Conservation (phyloP, 495 filamentous ascomycete species). For the Hapsidospora chrysogenum region DNA sequence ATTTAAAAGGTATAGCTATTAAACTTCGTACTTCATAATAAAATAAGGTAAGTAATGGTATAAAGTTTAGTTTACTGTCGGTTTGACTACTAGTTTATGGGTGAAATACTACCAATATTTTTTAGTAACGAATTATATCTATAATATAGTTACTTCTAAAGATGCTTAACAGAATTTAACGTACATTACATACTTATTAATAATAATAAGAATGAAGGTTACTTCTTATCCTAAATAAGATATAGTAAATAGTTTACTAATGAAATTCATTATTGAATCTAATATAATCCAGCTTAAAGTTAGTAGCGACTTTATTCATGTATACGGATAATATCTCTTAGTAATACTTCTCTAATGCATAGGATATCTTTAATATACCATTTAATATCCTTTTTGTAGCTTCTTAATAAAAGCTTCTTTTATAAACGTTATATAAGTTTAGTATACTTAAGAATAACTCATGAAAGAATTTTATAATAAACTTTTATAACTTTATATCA, state of each 20-base stretch:
- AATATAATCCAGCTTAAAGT: too few species aligned
- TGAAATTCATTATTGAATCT: not conserved
- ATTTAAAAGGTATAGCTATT: not conserved
- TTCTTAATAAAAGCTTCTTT: not conserved
- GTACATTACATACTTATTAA: not conserved
- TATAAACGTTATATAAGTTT: not conserved
- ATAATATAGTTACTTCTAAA: not conserved
- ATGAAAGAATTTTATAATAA: not conserved
- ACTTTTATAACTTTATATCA: not conserved
- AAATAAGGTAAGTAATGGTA: not conserved
- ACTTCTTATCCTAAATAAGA: too few species aligned
- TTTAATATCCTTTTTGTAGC: slow-evolving; percentile 1
- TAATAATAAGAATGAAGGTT: too few species aligned
- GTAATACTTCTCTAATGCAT: not conserved
- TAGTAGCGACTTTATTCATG: too few species aligned
- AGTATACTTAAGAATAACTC: not conserved
- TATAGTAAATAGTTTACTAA: not conserved
- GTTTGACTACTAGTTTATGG: not conserved
- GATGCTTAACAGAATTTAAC: not conserved
- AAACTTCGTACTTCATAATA: too few species aligned
- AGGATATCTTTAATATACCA: not conserved
- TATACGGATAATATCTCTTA: not conserved
- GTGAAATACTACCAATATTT: not conserved
- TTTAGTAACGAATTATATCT: not conserved
- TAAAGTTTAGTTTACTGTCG: not conserved